Conservation (phyloP, 2,329 filamentous ascomycete genomes). For the Myriangium duriaei region DNA sequence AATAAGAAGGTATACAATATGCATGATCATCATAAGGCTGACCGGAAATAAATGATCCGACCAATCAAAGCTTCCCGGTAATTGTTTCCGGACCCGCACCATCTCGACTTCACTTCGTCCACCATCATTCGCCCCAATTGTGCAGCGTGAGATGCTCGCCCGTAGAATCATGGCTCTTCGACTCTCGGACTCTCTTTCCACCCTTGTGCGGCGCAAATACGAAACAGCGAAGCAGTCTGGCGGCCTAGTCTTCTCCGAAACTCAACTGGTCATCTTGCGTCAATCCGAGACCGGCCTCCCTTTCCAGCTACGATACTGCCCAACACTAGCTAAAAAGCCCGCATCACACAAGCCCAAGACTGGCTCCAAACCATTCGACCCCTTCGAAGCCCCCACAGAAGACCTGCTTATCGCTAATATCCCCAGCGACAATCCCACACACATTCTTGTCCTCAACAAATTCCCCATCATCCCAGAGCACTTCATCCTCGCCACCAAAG, state of each 20-base stretch:
- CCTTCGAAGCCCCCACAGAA: conserved; percentile 49
- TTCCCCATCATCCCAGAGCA: conserved; percentile 59
- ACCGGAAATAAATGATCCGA: too few species aligned
- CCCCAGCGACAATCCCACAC: conserved; percentile 30
- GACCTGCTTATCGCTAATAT: conserved; percentile 44
- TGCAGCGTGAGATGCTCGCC: too few species aligned
- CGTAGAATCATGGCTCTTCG: conserved; percentile 9
- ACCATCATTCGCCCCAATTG: too few species aligned
- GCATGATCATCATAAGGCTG: too few species aligned
- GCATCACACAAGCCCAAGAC: conserved; percentile 24
- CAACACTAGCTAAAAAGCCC: conserved; percentile 55
- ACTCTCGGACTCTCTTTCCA: conserved; percentile 9
- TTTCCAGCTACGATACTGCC: conserved; percentile 62
- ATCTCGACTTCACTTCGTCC: too few species aligned
- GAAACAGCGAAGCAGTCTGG: conserved; percentile 22
- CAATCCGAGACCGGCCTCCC: background rate
- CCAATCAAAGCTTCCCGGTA: too few species aligned
- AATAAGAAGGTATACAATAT: too few species aligned
- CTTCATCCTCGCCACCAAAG: conserved; percentile 57
- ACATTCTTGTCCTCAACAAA: conserved; percentile 61
- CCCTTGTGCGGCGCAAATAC: conserved; percentile 27
- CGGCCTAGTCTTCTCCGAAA: conserved; percentile 28
- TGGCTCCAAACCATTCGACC: conserved; percentile 37
- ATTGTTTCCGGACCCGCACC: too few species aligned
- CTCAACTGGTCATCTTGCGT: conserved; percentile 25